These are phyloP conservation scores for Xylariomycetidae sp. DNA, from an alignment of 2,329 filamentous ascomycete genomes.

Conservation along the genomic window DNA sequence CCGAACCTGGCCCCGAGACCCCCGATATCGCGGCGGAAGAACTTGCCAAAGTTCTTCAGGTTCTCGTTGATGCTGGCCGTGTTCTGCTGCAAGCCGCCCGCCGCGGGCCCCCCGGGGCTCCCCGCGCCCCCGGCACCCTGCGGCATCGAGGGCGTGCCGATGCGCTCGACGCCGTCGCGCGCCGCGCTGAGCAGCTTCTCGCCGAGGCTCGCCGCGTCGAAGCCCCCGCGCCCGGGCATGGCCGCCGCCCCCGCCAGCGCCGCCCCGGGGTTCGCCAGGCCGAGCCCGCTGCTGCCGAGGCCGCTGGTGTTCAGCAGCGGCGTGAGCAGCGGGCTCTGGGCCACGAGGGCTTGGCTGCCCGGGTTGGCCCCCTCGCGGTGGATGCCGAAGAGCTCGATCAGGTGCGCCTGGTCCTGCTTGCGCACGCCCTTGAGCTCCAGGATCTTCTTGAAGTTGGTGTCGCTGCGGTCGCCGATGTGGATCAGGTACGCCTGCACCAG, in stretches of 20 bases:
- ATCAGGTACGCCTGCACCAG: constrained; percentile 96
- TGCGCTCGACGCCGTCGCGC: constrained; percentile 72
- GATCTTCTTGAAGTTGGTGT: constrained; percentile 93
- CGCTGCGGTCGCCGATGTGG: constrained; percentile 89
- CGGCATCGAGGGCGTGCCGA: constrained; percentile 59
- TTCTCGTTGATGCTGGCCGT: constrained; percentile 84
- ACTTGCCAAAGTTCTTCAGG: constrained; percentile 90
- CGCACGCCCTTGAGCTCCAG: constrained; percentile 91
- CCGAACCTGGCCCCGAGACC: constrained; percentile 69
- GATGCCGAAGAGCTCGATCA: constrained; percentile 76
- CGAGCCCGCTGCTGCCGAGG: constrained; percentile 12
- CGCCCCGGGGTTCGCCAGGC: constrained; percentile 28
- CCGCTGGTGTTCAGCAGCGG: constrained; percentile 50
- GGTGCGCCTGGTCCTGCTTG: constrained; percentile 72
- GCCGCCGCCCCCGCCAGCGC: constrained; percentile 29
- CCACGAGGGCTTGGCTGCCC: constrained; percentile 62
- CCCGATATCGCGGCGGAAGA: constrained; percentile 84
- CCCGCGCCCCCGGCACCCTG: constrained; percentile 27
- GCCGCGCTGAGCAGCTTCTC: constrained; percentile 86
- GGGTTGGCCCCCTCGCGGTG: constrained; percentile 67
- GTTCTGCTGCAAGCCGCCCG: constrained; percentile 11
- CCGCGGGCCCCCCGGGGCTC: constrained; percentile 11
- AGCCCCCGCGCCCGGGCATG: constrained; percentile 38
- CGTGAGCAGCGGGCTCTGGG: constrained; percentile 64
- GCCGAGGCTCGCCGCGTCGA: constrained; percentile 77